Conservation (phyloP, 345 rosid genomes). For the Clarkia xantiana region DNA sequence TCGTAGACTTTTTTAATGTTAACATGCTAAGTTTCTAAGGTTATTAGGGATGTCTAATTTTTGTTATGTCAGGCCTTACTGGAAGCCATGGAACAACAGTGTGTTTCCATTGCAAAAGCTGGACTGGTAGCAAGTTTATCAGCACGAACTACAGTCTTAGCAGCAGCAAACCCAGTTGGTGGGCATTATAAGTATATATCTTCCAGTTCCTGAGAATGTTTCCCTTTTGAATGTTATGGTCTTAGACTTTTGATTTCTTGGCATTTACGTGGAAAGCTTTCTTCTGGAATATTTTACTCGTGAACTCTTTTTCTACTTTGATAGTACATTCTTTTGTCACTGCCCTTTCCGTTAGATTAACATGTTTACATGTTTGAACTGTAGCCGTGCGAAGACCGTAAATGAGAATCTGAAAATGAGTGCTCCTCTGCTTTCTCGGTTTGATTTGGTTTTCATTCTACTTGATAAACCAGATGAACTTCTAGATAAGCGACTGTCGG, state of each 20-base stretch:
- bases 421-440: conserved; percentile 90
- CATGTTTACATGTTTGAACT: conserved; percentile 23
- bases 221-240: neutral
- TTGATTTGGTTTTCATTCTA: conserved; percentile 91
- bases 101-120: conserved; percentile 97
- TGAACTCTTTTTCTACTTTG: neutral
- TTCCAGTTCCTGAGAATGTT: conserved; percentile 4
- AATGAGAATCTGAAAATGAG: conserved; percentile 95
- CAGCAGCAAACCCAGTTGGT: conserved; percentile 97
- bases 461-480: conserved; percentile 94
- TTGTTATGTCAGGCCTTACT: conserved; percentile 54
- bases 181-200: conserved; percentile 82
- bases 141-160: conserved; percentile 90
- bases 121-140: conserved; percentile 95
- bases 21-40: conserved; percentile 11
- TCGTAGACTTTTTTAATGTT: conserved; percentile 2
- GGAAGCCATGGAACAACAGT: conserved; percentile 99
- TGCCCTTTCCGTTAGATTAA: neutral
- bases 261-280: neutral
- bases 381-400: conserved; percentile 98
- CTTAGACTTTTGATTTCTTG: neutral
- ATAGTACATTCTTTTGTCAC: neutral
- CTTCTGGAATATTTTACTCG: neutral
- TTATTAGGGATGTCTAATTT: conserved; percentile 12
- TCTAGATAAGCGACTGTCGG: conserved; percentile 82